Conservation (phyloP, 2,329 filamentous ascomycete genomes). For the Amylocarpus encephaloides region DNA sequence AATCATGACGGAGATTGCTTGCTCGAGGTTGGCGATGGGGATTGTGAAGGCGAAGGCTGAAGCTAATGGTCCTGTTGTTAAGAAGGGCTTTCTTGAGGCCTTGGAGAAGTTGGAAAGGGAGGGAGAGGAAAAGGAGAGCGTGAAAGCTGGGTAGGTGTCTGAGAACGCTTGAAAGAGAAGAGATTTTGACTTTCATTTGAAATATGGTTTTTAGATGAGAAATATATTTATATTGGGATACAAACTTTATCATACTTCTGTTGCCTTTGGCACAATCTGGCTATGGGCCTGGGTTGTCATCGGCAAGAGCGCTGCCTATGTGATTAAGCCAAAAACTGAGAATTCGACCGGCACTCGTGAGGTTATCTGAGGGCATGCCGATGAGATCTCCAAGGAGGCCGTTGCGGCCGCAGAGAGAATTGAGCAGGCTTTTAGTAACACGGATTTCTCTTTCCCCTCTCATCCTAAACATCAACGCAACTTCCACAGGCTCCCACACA, state of each 20-base stretch:
- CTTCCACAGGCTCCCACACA: too few species aligned
- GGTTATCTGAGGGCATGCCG: neutral
- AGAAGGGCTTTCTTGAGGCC: neutral
- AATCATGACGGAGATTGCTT: neutral
- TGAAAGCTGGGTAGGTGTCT: too few species aligned
- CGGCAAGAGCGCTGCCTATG: neutral
- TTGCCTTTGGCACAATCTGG: neutral
- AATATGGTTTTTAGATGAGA: too few species aligned
- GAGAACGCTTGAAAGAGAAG: too few species aligned
- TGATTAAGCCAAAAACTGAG: conserved; percentile 1
- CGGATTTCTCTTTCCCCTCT: too few species aligned
- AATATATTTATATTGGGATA: too few species aligned
- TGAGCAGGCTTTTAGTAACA: too few species aligned
- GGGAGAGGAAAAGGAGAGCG: too few species aligned
- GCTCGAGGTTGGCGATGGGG: neutral
- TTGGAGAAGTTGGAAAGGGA: too few species aligned
- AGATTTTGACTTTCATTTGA: too few species aligned
- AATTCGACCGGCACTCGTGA: neutral
- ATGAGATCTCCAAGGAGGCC: conserved; percentile 2
- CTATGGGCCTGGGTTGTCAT: neutral
- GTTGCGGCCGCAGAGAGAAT: neutral
- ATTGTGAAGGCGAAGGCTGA: neutral
- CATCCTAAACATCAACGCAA: too few species aligned
- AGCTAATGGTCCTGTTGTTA: neutral
- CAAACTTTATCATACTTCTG: too few species aligned